Percentiles rank a stretch among this genome's conserved stretches.
phyloP scores from a whole-genome alignment of 2,329 filamentous ascomycete species.

The Cytospora paraplurivora region DNA sequence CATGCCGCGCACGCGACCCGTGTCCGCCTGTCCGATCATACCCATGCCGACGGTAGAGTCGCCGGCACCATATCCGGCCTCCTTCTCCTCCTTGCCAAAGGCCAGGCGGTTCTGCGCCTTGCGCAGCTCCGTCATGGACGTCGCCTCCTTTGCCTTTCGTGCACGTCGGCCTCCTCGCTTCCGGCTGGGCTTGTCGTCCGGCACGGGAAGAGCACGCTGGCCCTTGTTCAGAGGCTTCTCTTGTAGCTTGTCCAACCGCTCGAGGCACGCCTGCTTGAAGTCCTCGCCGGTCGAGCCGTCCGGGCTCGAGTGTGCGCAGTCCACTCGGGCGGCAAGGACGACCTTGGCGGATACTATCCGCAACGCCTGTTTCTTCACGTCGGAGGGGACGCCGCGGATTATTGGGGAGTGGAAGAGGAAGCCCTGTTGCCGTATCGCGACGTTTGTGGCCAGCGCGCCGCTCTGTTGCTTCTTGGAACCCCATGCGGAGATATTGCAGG shows the following conservation, averaged over 20 bases:
- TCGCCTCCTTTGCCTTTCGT: constrained; percentile 93
- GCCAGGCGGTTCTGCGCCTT: constrained; percentile 96
- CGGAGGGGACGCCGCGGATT: constrained; percentile 79
- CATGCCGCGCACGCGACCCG: constrained; percentile 82
- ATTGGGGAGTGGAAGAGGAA: constrained; percentile 92
- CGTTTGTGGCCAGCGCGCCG: constrained; percentile 84
- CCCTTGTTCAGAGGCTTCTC: constrained; percentile 91
- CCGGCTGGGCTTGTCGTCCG: constrained; percentile 90
- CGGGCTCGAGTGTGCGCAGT: constrained; percentile 77
- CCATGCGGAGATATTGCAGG: constrained; percentile 88
- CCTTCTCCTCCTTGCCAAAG: constrained; percentile 93
- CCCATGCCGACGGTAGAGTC: constrained; percentile 86
- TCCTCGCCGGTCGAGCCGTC: constrained; percentile 83
- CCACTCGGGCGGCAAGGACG: constrained; percentile 88
- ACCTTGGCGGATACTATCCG: constrained; percentile 93
- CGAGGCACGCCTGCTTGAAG: constrained; percentile 78
- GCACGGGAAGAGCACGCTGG: constrained; percentile 80
- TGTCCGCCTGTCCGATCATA: constrained; percentile 89
- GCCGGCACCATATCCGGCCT: constrained; percentile 86
- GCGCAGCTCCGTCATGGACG: constrained; percentile 93
- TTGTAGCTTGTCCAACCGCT: constrained; percentile 88
- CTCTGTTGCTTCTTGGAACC: constrained; percentile 85
- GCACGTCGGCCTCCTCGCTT: constrained; percentile 91
- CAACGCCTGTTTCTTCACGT: constrained; percentile 91
- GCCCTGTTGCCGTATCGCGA: constrained; percentile 86